Evolutionary conservation across 345 rosid species (phyloP), one percentile per base, ranked within the genome.

Genomic region (Gossypium turneri): DNA sequence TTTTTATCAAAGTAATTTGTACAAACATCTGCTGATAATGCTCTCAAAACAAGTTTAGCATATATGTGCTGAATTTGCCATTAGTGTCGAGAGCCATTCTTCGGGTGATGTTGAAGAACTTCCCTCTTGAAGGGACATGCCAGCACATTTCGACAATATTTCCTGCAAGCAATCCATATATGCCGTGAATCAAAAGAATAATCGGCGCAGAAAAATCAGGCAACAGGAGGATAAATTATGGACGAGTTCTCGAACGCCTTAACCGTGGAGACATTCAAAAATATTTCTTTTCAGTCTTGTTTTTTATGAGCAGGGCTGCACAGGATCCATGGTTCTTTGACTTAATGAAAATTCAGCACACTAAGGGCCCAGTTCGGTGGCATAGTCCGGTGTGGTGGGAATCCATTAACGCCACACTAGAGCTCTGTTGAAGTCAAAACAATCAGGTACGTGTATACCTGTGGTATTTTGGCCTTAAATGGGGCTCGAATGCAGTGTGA

Each of bases 101-200:
- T 50, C 79, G 1, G 74, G 13, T 29, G 77, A 27, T 0, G 41
- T 7, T 47, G 52, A 73, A 4, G 69, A 72, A 25, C 74, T 78
- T 70, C 77, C 79, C 58, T 67, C 83, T 47, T 74, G 43, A 48
- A 81, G 80, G 20, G 51, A 70, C 78, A 77, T 69, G 69, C 70
- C 65, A n/a, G 73, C 80, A 58, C 73, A 81, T 70, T 77, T 77
- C 16, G 76, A 74, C 70, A 77, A 22, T 25, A 77, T 70, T 56
- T 74, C 78, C 83, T 81, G 43, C 76, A 77, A 77, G 60, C 15
- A 27, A 58, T 38, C 25, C 20, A 24, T n/a, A 25, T 17, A 9
- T 19, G 22, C 34, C 52, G 12, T 27, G 29, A 13, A 52, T 52
- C 44, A 27, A 19, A 66, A 70, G 17, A 56, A 75, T 25, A 53